Evolutionary conservation across 352 stramenopile species (phyloP).

Genomic region (Globisporangium lucens): DNA sequence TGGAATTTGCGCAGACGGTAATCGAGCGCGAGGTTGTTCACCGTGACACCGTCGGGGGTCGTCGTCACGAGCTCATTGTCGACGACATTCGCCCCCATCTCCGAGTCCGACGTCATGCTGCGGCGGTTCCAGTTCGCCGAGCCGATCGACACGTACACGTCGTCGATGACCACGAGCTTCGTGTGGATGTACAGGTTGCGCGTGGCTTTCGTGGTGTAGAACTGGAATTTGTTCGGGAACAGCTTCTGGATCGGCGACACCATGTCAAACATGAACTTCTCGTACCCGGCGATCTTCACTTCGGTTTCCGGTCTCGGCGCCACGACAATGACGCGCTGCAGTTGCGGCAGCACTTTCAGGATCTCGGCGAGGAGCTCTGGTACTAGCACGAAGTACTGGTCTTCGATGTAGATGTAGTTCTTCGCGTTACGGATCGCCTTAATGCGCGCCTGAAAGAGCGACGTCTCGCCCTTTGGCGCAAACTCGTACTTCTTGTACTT

Average conservation of each 20-base stretch:
- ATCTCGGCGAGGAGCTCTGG: slow-evolving; percentile 41
- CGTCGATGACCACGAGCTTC: slow-evolving; percentile 36
- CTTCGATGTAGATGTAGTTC: slow-evolving; percentile 70
- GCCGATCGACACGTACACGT: slow-evolving; percentile 12
- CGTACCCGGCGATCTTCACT: slow-evolving; percentile 34
- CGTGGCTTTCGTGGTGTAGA: slow-evolving; percentile 42
- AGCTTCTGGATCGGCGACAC: slow-evolving; percentile 35
- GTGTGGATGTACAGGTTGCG: slow-evolving; percentile 49
- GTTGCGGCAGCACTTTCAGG: slow-evolving; percentile 34
- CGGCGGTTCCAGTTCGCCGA: slow-evolving; percentile 69
- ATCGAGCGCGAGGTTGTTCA: slow-evolving; percentile 35
- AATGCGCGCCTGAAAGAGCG: slow-evolving; percentile 42
- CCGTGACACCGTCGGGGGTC: slow-evolving; percentile 30
- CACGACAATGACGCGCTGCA: slow-evolving; percentile 54
- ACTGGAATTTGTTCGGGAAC: slow-evolving; percentile 46
- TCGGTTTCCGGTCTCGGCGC: slow-evolving; percentile 27
- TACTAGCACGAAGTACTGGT: slow-evolving; percentile 63
- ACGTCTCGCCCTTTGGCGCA: slow-evolving; percentile 45
- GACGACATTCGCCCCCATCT: slow-evolving; percentile 49
- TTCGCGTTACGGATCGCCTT: slow-evolving; percentile 52
- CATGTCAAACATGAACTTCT: slow-evolving; percentile 61
- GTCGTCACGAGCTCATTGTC: slow-evolving; percentile 29
- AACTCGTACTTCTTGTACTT: slow-evolving; percentile 49
- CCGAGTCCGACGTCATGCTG: slow-evolving; percentile 58
- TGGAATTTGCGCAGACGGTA: slow-evolving; percentile 59